phyloP scores from a whole-genome alignment of 768 basidiomycete genomes.

The Collybiopsis luxurians region DNA sequence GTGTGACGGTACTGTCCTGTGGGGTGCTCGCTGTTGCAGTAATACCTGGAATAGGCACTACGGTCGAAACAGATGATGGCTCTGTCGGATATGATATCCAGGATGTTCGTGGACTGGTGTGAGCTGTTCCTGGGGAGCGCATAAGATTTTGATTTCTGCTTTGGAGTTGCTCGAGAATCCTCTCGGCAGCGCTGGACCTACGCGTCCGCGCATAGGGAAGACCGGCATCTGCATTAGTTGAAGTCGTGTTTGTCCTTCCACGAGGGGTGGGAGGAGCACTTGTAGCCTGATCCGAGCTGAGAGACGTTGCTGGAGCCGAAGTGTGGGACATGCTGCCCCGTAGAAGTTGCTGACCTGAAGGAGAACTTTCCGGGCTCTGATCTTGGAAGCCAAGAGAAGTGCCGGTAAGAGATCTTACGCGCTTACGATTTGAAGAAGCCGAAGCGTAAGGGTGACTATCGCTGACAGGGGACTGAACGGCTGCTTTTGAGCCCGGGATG shows the following conservation, averaged over 20 bases:
- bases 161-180: conserved; percentile 51
- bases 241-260: conserved; percentile 5
- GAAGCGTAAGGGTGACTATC: not conserved
- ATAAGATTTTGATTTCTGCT: conserved; percentile 32
- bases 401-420: conserved; percentile 34
- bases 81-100: conserved; percentile 44
- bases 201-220: conserved; percentile 32
- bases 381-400: not conserved
- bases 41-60: conserved; percentile 10
- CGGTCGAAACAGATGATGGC: conserved; percentile 35
- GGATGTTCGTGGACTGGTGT: conserved; percentile 45
- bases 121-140: conserved; percentile 62
- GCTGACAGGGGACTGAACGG: conserved; percentile 17
- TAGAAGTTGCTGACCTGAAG: conserved; percentile 14
- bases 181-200: conserved; percentile 65
- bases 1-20: conserved; percentile 6
- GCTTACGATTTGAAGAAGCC: conserved; percentile 22
- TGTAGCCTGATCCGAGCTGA: conserved; percentile 19
- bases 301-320: conserved; percentile 18
- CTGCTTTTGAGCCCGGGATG: conserved; percentile 33
- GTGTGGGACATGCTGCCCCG: conserved; percentile 27
- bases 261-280: conserved; percentile 13
- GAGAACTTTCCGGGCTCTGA: conserved; percentile 5
- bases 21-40: conserved; percentile 12
- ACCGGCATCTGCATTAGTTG: not conserved